phyloP scores from a whole-genome alignment of 139 green algal species.

The Choricystis sp. region DNA sequence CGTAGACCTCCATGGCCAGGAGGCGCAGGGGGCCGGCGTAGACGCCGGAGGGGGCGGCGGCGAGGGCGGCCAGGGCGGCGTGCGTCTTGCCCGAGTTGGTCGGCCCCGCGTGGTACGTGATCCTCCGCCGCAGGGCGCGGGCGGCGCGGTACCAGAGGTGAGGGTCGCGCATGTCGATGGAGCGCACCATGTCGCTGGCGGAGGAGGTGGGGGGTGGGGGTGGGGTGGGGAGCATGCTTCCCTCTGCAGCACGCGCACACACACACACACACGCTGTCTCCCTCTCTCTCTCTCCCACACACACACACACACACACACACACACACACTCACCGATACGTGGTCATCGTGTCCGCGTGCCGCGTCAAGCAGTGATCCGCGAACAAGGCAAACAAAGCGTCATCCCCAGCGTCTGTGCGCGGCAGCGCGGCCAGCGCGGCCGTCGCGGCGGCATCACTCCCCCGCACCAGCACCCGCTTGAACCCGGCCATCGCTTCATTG shows the following conservation, averaged over 20 bases:
- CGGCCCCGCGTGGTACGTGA: constrained; percentile 85
- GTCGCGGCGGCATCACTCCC: too few relatives aligned
- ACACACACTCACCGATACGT: background rate
- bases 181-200: constrained; percentile 13
- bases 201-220: too few relatives aligned
- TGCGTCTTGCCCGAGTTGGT: constrained; percentile 98
- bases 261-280: too few relatives aligned
- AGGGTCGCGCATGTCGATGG: constrained; percentile 28
- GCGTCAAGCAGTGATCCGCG: background rate
- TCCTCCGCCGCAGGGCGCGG: constrained; percentile 48
- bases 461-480: background rate
- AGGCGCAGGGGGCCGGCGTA: constrained; percentile 90
- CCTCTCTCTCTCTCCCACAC: too few relatives aligned
- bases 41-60: constrained; percentile 41
- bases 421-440: background rate
- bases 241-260: background rate
- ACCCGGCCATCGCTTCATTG: background rate
- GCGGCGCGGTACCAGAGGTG: constrained; percentile 71
- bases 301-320: background rate
- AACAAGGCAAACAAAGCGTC: background rate
- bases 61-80: constrained; percentile 57
- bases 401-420: too few relatives aligned
- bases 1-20: constrained; percentile 80
- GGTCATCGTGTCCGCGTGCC: background rate
- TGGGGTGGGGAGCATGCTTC: background rate